Evolutionary conservation across 1,139 yeast genomes (phyloP), one percentile per base, ranked within the genome.

Genomic region (Candida glucosophila): DNA sequence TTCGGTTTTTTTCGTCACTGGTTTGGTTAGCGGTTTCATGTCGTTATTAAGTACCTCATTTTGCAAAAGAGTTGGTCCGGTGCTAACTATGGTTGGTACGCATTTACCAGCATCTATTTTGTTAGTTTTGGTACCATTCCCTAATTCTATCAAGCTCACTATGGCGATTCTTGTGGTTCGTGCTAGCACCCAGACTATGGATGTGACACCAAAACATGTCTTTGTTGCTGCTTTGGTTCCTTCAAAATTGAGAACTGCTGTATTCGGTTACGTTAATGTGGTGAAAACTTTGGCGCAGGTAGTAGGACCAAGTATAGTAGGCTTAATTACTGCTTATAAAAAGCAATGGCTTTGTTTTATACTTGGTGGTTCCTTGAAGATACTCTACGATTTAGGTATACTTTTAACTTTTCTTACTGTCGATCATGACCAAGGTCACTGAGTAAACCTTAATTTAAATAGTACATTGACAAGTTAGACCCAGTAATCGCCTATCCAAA

Each of bases 171-270:
- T 61, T 31, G 33, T 55, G 4, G 32, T 54, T 12, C 40, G 69
- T 31, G 52, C 64, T 3, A 43, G 55, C 6, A 56, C 64, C 16
- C 65, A 59, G 33, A 43, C 60, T 12, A 61, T 62, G 69, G 69
- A 62, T 33, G 58, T 56, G 24, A 64, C 67, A 3, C 64, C 69
- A 8, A 62, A 62, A 27, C 63, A 58, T 25, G 67, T 62, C 2
- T 59, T 61, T 29, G 41, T 61, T 19, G 62, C 66, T 4, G 47
- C 66, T 0, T 40, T 58, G 25, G 56, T 56, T 5, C 52, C 58
- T 2, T 55, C 55, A 23, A 40, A 46, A 22, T 58, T 56, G 27
- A 39, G 66, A 22, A 57, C 67, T 2, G 56, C 60, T 0, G 63
- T 58, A 2, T 49, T 62, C 29, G 61, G 60, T 3, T 52, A 61